Evolutionary conservation across 2,329 filamentous ascomycete species (phyloP).

Genomic region (Colletotrichum simmondsii): DNA sequence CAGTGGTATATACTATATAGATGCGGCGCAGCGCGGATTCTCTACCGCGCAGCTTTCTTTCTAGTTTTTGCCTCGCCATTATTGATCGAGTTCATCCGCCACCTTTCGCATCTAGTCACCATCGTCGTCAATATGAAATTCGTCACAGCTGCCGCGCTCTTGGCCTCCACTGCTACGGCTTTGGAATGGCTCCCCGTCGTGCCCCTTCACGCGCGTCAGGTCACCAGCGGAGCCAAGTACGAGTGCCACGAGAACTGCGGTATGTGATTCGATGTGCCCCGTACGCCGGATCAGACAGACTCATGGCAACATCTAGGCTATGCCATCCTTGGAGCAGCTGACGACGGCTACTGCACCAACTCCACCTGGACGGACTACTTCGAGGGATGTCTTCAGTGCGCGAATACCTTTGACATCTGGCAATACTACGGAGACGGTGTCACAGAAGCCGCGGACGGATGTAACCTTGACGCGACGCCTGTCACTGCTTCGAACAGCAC

Average conservation of each 20-base stretch:
- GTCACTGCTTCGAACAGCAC: constrained; percentile 6
- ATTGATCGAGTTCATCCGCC: too few species aligned
- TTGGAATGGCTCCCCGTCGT: constrained; percentile 19
- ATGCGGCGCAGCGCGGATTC: neutral
- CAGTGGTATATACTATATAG: neutral
- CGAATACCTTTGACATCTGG: constrained; percentile 57
- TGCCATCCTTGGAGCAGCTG: constrained; percentile 48
- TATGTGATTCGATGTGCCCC: constrained; percentile 37
- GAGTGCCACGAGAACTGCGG: constrained; percentile 58
- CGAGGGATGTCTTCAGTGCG: constrained; percentile 53
- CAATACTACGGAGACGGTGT: constrained; percentile 52
- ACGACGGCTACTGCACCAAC: constrained; percentile 49
- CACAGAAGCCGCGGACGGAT: constrained; percentile 43
- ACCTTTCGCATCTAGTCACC: too few species aligned
- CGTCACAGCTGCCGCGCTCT: neutral
- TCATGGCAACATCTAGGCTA: constrained; percentile 36
- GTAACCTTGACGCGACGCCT: constrained; percentile 36
- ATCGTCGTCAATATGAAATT: constrained; percentile 7
- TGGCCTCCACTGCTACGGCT: neutral
- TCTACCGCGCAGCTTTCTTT: neutral
- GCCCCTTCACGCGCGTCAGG: constrained; percentile 27
- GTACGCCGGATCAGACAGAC: neutral
- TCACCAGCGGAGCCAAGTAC: constrained; percentile 13
- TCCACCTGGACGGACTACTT: constrained; percentile 52
- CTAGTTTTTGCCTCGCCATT: neutral